These are phyloP conservation scores for Syzygium syzygioides DNA, from an alignment of 441 rosid species.

Conservation along the genomic window DNA sequence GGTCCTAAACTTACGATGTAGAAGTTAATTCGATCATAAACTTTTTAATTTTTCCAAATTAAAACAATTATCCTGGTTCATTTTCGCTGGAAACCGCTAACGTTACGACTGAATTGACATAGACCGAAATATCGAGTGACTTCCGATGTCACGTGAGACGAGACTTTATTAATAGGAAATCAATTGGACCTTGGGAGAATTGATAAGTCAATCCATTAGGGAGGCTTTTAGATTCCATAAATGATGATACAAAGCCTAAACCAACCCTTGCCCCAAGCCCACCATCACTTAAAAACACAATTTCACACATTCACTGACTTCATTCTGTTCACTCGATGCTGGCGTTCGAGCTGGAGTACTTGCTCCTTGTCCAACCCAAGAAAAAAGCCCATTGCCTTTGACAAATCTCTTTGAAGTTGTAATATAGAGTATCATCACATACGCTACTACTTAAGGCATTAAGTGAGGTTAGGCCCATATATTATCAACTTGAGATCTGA, in stretches of 20 bases:
- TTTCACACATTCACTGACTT: background rate
- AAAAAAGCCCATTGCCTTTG: background rate
- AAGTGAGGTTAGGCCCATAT: background rate
- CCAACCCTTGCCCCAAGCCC: background rate
- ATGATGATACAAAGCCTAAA: background rate
- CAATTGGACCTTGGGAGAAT: background rate
- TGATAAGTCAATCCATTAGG: background rate
- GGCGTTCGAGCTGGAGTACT: background rate
- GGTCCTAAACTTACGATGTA: accelerated
- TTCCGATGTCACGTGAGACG: accelerated
- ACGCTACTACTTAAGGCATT: background rate
- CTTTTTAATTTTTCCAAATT: background rate
- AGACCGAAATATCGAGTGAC: background rate
- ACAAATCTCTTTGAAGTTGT: background rate
- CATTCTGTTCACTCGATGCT: background rate
- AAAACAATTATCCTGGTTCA: accelerated
- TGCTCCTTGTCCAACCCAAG: background rate
- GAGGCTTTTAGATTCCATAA: background rate
- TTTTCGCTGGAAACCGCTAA: accelerated
- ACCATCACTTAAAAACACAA: background rate
- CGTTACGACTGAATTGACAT: accelerated
- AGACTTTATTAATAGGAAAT: background rate
- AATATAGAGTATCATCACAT: background rate
- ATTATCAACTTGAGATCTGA: background rate
- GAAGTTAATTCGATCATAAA: accelerated